Base-by-base conservation (phyloP, 2,329 filamentous ascomycete species). In the Canariomyces notabilis region DNA sequence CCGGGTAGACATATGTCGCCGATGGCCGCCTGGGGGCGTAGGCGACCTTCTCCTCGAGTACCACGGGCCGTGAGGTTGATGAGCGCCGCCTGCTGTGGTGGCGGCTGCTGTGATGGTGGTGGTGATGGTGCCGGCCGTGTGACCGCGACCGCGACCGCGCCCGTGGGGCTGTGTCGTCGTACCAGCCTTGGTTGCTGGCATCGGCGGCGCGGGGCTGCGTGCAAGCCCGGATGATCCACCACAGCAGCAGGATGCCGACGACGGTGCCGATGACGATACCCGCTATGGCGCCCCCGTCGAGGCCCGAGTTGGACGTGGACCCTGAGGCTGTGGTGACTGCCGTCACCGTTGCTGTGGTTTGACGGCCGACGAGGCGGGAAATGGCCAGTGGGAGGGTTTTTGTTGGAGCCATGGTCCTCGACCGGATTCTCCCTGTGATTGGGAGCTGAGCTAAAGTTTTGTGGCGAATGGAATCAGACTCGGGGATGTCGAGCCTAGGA, bases 261-360 rank as follows among this genome's bases (percentile, higher is more conserved):
- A 58, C 46, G 37, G 39, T 42, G 40, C 56, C 56, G 42, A 58
- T 55, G 7, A 58, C 56, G 42, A 58, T 58, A 42, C 56, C 56
- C 8, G 49, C 56, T 18, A 58, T 58, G 29, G 52, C 52, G 31
- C 54, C 54, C 5, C 50, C 32, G 39, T 35, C 37, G 37, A 55
- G 54, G 35, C 36, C 21, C 2, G 35, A 34, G 22, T 33, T 42
- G 14, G 39, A 33, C 12, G 32, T 16, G 9, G 34, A 18, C 15
- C 29, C 26, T 36, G 29, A 14, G 49, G 15, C 23, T 14, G 19
- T 9, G 26, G 44, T 29, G 22, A 37, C 41, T 32, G 54, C 42
- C 29, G 53, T 43, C 9, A 56, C 54, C 6, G 54, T 56, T 12
- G 43, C 41, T 41, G 47, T 50, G 20, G 44, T 35, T 32, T 53